Conservation (phyloP, 2,329 filamentous ascomycete species). For the Fusarium armeniacum region DNA sequence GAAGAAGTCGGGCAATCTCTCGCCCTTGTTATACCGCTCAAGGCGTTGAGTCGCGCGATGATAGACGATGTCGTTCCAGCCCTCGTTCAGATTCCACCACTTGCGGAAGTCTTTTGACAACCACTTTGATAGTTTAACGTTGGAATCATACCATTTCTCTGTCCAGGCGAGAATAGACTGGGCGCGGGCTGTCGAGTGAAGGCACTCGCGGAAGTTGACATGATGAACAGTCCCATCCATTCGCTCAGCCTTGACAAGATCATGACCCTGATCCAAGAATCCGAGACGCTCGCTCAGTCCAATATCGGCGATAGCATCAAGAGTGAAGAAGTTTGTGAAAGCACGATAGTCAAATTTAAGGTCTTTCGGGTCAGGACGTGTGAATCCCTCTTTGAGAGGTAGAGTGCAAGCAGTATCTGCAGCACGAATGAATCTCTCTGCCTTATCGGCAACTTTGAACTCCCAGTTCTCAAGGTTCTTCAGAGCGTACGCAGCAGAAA, state of each 20-base stretch:
- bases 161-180: conserved; percentile 65
- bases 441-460: conserved; percentile 67
- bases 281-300: conserved; percentile 65
- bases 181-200: conserved; percentile 65
- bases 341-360: conserved; percentile 64
- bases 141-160: conserved; percentile 64
- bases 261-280: conserved; percentile 64
- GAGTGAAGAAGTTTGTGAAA: conserved; percentile 68
- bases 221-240: conserved; percentile 63
- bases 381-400: conserved; percentile 52
- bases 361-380: conserved; percentile 53
- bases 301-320: conserved; percentile 70
- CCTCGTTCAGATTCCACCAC: conserved; percentile 51
- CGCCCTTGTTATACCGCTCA: conserved; percentile 55
- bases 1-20: conserved; percentile 72
- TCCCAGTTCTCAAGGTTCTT: conserved; percentile 69
- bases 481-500: conserved; percentile 65
- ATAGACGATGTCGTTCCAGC: conserved; percentile 58
- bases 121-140: conserved; percentile 63
- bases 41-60: conserved; percentile 57
- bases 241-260: conserved; percentile 58
- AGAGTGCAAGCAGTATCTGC: conserved; percentile 60
- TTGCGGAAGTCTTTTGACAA: conserved; percentile 58
- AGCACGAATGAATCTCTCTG: conserved; percentile 59
- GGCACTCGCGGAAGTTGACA: conserved; percentile 63